Evolutionary conservation across 179 eudicot genomes (phyloP).

Genomic region (Amaranthus tricolor): DNA sequence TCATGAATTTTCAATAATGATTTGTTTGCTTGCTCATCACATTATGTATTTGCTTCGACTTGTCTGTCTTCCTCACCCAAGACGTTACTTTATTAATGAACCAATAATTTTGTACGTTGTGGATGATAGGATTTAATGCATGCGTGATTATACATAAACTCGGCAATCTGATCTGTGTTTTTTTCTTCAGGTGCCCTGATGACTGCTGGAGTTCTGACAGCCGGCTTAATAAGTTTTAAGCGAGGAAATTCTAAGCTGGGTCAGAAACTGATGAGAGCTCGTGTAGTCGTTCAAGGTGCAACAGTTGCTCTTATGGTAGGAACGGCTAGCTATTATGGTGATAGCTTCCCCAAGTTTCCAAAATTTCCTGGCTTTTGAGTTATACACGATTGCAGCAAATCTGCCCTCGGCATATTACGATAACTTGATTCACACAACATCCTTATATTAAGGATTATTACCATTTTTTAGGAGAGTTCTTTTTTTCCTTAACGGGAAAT

Average conservation of each 20-base stretch:
- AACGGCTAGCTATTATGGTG: constrained; percentile 74
- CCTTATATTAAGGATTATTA: not conserved
- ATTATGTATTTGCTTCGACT: not conserved
- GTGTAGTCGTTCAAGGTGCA: constrained; percentile 86
- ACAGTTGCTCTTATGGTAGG: constrained; percentile 90
- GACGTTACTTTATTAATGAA: not conserved
- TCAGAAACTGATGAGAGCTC: constrained; percentile 90
- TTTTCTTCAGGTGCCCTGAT: constrained; percentile 74
- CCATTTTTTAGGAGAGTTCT: not conserved
- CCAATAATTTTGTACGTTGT: not conserved
- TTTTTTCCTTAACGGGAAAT: not conserved
- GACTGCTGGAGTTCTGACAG: constrained; percentile 90
- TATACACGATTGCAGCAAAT: not conserved
- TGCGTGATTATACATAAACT: not conserved
- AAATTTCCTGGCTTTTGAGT: constrained; percentile 35
- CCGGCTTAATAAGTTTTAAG: constrained; percentile 80
- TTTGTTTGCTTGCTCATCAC: too few species aligned
- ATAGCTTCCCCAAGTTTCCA: constrained; percentile 52
- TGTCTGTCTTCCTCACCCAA: not conserved
- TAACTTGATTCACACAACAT: not conserved
- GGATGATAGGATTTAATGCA: not conserved
- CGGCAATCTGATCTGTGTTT: not conserved
- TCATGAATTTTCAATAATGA: not conserved
- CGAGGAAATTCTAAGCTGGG: constrained; percentile 79
- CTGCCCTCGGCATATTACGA: not conserved